A percentile compares a stretch with the other conserved stretches of the same genome.
Evolutionary conservation across 2,329 filamentous ascomycete genomes (phyloP).

Genomic region (Magnaporthiopsis rhizophila): DNA sequence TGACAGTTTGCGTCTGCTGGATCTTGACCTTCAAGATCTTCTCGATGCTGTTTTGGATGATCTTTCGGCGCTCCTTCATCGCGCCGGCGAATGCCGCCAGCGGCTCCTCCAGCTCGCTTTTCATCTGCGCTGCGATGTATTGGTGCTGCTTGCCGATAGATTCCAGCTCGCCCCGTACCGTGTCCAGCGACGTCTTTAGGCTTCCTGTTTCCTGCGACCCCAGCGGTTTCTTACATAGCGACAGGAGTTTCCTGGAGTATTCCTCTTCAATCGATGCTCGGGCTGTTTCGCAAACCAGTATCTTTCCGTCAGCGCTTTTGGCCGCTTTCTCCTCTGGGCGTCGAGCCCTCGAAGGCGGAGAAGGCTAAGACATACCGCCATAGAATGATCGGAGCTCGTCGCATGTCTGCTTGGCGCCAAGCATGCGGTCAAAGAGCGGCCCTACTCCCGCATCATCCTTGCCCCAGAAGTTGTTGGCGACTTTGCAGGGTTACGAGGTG

Average conservation of each 20-base stretch:
- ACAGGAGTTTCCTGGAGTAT: conserved; percentile 82
- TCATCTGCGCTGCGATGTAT: conserved; percentile 88
- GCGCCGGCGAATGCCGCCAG: conserved; percentile 84
- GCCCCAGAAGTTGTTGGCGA: conserved; percentile 99
- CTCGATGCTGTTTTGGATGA: conserved; percentile 88
- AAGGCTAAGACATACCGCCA: conserved; percentile 42
- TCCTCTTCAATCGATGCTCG: conserved; percentile 94
- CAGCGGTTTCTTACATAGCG: conserved; percentile 77
- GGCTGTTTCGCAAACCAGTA: conserved; percentile 37
- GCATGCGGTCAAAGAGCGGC: conserved; percentile 90
- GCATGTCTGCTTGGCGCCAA: conserved; percentile 84
- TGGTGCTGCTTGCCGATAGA: conserved; percentile 91
- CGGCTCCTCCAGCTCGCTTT: conserved; percentile 89
- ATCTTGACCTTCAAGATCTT: conserved; percentile 89
- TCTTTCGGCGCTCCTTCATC: conserved; percentile 95
- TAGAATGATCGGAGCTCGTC: conserved; percentile 95
- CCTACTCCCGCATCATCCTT: conserved; percentile 95
- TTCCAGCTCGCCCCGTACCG: conserved; percentile 81
- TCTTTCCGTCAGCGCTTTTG: too few species aligned
- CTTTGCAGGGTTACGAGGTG: conserved; percentile 31
- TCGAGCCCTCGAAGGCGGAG: background rate
- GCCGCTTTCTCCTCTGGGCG: too few species aligned
- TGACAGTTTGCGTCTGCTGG: conserved; percentile 82
- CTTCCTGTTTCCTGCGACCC: conserved; percentile 83
- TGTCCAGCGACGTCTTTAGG: conserved; percentile 76